Evolutionary conservation across 306 rosid genomes (phyloP), one percentile per base, ranked within the genome.

Genomic region (Mimosa bimucronata): DNA sequence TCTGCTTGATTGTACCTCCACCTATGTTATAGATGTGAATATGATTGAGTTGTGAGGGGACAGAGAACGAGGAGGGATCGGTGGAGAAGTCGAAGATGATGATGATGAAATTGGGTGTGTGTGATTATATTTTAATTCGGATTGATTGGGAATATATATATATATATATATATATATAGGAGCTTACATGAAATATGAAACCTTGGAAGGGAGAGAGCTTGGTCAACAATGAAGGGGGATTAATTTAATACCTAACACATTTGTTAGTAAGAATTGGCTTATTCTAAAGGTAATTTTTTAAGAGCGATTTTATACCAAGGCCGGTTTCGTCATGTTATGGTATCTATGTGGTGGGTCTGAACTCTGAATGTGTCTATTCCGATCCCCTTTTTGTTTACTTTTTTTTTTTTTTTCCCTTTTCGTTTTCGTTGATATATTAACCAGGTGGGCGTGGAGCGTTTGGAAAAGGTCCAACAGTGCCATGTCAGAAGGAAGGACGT

Each of bases 311-410:
- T 21, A n/a, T 55, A 21, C 68, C 30, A 30, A 12, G 79, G 76
- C 79, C 81, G 76, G 84, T 76, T 84, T 64, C 86, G 84, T 84
- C 79, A 61, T 25, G 82, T 48, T 72, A 30, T 80, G 82, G 67
- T 38, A 45, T n/a, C n/a, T n/a, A n/a, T n/a, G n/a, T 13, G 18
- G 16, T 45, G 66, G 73, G 79, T 84, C 73, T 84, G 84, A 80
- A 80, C 46, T 84, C 73, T 84, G 84, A 80, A 80, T 58, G 8
- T 52, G 66, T 84, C 82, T 23, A 26, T 26, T 64, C 10, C 4
- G n/a, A n/a, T n/a, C n/a, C n/a, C n/a, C n/a, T n/a, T n/a, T n/a
- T n/a, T n/a, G n/a, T n/a, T n/a, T n/a, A n/a, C n/a, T n/a, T n/a
- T 9, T 7, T n/a, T 25, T 25, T 0, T 3, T 14, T 25, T 15